Evolutionary conservation across 345 rosid genomes (phyloP), one percentile per base, ranked within the genome.

Genomic region (Camelina neglecta): DNA sequence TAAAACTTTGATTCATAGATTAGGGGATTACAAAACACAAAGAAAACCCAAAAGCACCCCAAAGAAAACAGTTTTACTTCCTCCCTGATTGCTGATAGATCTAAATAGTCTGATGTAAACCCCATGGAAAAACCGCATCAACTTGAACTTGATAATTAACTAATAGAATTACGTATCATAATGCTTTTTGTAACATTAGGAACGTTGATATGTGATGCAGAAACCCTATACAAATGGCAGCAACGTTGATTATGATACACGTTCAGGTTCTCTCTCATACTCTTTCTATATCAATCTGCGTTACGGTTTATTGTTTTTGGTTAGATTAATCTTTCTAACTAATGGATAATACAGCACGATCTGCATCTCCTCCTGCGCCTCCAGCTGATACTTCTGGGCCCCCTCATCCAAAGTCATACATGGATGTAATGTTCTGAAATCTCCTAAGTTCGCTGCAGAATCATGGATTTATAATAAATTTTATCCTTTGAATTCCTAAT

Each of bases 341-440:
- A 23, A 18, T 20, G 49, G 62, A 74, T 65, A 48, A 39, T 80
- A 49, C 94, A 96, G 98, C 61, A 74, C 84, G 93, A 75, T 91
- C 99, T 45, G 72, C 93, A 35, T 84, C 93, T 12, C 99, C 90
- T 5, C 91, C 93, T 33, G 73, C 76, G 16, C 67, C 86, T 44
- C 65, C 84, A 47, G 79, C 79, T 13, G 90, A 86, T 69, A 85
- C 91, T 41, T 71, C 96, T 58, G 71, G 42, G 18, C 85, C 97
- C 20, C 91, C 96, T 59, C 97, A 90, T 64, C 90, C 97, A 1
- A 91, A 87, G 85, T 96, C 99, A 65, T 96, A 89, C 70, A 88
- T 87, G 96, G 99, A 96, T 90, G 98, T 87, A 79, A 83, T 66
- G 39, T 60, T 78, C 74, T 67, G 44, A 60, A 11, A 65, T n/a